Evolutionary conservation across 192 early-diverging fungal genomes (phyloP), one percentile per base, ranked within the genome.

Genomic region (Funneliformis mosseae): DNA sequence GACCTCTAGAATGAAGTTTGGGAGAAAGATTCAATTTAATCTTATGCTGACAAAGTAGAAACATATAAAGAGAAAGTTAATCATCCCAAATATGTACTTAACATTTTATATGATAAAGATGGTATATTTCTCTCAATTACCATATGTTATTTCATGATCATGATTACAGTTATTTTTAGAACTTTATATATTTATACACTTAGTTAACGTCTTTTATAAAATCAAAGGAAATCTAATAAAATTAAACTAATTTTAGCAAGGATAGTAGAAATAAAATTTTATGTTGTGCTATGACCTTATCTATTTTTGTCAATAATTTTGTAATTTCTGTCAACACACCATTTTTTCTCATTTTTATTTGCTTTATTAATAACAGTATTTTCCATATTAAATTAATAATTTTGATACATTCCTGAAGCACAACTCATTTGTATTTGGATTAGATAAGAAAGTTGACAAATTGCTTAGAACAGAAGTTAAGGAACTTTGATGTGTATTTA

Each of bases 151-250:
- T n/a, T n/a, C n/a, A n/a, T n/a, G n/a, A n/a, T n/a, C n/a, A n/a
- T n/a, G n/a, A n/a, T n/a, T n/a, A n/a, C n/a, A n/a, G n/a, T n/a
- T n/a, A n/a, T n/a, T n/a, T n/a, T n/a, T n/a, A n/a, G n/a, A n/a
- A n/a, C n/a, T n/a, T n/a, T n/a, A n/a, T n/a, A n/a, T n/a, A n/a
- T n/a, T n/a, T n/a, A n/a, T n/a, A n/a, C n/a, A n/a, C n/a, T n/a
- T 63, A 63, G 9, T 10, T 63, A 6, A 63, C 61, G 10, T 63
- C 61, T 63, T 63, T 10, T 10, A 63, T 9, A 63, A 63, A 10
- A 63, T 63, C 61, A 63, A 10, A 63, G 61, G 61, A 27, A 63
- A 10, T 9, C 61, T 63, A 63, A 63, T 63, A 63, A 63, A 63
- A 63, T 63, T 3, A 5, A 63, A 27, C 61, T 6, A 43, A 43